Base-by-base conservation (phyloP, 2,329 filamentous ascomycete species). In the Monascus ruber region DNA sequence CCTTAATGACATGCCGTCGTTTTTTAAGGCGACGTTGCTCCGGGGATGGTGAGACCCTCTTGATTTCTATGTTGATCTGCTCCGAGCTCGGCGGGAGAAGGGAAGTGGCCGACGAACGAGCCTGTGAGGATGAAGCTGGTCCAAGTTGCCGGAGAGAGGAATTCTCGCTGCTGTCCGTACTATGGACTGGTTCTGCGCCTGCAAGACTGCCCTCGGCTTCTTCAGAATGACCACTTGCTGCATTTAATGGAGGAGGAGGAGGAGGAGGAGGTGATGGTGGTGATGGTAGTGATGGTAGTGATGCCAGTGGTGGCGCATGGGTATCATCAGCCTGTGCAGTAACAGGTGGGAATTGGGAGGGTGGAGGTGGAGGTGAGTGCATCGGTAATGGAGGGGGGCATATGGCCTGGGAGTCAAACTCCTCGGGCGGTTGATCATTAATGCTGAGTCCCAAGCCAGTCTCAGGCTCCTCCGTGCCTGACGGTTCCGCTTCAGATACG, bases 1-100 rank as follows among this genome's bases (percentile, higher is more conserved):
- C 91, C 55, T 89, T 88, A 52, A 96, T 82, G 35, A 93, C 79
- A 57, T 93, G 79, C 39, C 82, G 78, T 17, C 91, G 82, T 56
- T 89, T 83, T 36, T 77, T 76, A 6, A 96, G 69, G n/a, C 83
- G 78, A 11, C 56, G 54, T 42, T 65, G 59, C 35, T 60, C 62
- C 2, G 62, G 60, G 4, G 63, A 61, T 17, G 60, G 59, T 5
- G 61, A 60, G 28, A 44, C 41, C 42, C 46, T 39, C 41, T 36
- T 36, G 28, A 36, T 50, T 42, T 47, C 47, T 31, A 37, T 32
- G 36, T 34, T 46, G n/a, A 47, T 37, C 27, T 55, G 53, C 28
- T 58, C 54, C 31, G 41, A 38, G 24, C 49, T 48, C n/a, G 58
- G 57, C 8, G 53, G 56, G 10, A 54, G 52, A 27, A 64, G 49